These are phyloP conservation scores for Candida neerlandica DNA, from an alignment of 1,139 yeast genomes.

Conservation along the genomic window DNA sequence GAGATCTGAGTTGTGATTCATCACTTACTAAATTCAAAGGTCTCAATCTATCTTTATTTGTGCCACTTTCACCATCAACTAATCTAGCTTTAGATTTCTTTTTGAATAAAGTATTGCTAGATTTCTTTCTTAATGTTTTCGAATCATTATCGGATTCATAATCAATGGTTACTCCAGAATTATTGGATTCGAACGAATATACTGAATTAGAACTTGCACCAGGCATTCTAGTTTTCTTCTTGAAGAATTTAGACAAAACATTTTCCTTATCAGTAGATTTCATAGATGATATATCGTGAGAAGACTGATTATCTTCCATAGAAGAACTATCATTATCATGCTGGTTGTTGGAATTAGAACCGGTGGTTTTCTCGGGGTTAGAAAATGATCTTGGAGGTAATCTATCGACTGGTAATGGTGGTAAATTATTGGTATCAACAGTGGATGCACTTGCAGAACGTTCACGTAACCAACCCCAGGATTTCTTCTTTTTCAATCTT, in stretches of 20 bases:
- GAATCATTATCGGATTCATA: constrained; percentile 32
- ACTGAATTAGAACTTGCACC: constrained; percentile 9
- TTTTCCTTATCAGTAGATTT: constrained; percentile 35
- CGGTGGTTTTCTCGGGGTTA: constrained; percentile 28
- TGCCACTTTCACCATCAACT: constrained; percentile 10
- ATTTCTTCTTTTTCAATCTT: constrained; percentile 37
- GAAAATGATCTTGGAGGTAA: constrained; percentile 37
- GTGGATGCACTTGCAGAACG: constrained; percentile 36
- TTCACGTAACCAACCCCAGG: constrained; percentile 47
- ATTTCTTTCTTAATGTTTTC: constrained; percentile 27
- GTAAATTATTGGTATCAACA: constrained; percentile 23
- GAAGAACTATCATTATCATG: background rate
- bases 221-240: constrained; percentile 42
- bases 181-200: constrained; percentile 14
- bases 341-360: background rate
- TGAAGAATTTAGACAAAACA: constrained; percentile 47
- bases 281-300: constrained; percentile 8
- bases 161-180: constrained; percentile 30
- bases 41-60: constrained; percentile 9
- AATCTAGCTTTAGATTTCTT: constrained; percentile 15
- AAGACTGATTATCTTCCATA: background rate
- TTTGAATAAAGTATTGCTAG: constrained; percentile 15
- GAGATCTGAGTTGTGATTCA: constrained; percentile 5
- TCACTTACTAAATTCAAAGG: constrained; percentile 7
- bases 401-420: constrained; percentile 23